Conservation (phyloP, 352 stramenopile species). For the Pythium apleroticum region DNA sequence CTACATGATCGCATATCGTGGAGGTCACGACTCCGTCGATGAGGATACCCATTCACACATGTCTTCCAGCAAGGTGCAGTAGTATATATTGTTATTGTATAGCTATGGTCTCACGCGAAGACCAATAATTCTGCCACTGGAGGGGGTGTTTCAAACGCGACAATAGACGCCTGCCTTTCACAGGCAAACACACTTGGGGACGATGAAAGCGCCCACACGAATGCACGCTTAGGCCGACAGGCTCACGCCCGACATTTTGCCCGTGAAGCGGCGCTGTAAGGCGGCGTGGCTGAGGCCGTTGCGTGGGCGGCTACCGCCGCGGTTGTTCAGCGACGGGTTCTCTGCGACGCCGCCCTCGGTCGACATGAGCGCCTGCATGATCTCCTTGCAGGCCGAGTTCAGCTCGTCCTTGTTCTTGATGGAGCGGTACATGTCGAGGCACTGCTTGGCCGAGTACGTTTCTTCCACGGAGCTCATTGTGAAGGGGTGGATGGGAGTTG, state of each 20-base stretch:
- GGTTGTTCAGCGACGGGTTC: slow-evolving; percentile 66
- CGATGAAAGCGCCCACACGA: not conserved
- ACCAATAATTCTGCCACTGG: not conserved
- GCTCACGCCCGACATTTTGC: slow-evolving; percentile 77
- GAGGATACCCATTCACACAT: no score
- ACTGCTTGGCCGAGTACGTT: slow-evolving; percentile 39
- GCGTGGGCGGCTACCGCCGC: slow-evolving; percentile 54
- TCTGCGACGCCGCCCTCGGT: slow-evolving; percentile 66
- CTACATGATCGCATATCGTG: no score
- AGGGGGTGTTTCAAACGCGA: not conserved
- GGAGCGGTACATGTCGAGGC: slow-evolving; percentile 65
- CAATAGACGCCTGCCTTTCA: not conserved
- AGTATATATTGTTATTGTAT: not conserved
- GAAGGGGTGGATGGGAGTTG: slow-evolving; percentile 6
- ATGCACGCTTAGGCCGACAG: slow-evolving; percentile 38
- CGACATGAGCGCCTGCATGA: slow-evolving; percentile 68
- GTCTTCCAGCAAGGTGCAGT: not conserved
- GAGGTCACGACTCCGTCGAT: no score
- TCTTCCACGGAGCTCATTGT: slow-evolving; percentile 20
- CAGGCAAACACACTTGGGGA: not conserved
- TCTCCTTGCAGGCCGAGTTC: slow-evolving; percentile 64
- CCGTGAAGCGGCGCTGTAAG: slow-evolving; percentile 76
- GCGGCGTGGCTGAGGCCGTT: slow-evolving; percentile 73
- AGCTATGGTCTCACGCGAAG: not conserved
- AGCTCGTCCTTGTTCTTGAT: slow-evolving; percentile 86